These are phyloP conservation scores for Wickerhamomyces rabaulensis DNA, from an alignment of 805 yeast species.

Conservation along the genomic window DNA sequence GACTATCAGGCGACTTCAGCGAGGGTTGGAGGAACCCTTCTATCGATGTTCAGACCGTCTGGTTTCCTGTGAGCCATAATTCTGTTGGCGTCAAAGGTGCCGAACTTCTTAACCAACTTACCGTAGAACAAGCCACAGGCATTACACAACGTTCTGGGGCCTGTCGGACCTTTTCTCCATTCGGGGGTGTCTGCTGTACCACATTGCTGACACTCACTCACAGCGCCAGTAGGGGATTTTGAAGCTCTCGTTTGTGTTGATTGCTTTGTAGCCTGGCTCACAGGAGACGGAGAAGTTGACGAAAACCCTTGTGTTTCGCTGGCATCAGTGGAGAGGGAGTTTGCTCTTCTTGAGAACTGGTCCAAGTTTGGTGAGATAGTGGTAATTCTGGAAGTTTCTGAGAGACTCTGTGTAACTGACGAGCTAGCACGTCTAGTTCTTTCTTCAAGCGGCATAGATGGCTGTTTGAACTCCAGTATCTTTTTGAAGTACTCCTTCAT, in stretches of 20 bases:
- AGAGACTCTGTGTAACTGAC: background rate
- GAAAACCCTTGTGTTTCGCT: background rate
- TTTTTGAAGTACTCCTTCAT: background rate
- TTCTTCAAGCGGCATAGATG: background rate
- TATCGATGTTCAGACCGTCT: conserved; percentile 1
- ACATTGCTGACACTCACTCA: conserved; percentile 7
- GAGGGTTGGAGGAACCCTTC: conserved; percentile 6
- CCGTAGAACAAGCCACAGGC: conserved; percentile 16
- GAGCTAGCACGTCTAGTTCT: background rate
- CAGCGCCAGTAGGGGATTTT: background rate
- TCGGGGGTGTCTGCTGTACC: conserved; percentile 11
- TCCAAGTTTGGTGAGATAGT: background rate
- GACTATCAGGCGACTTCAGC: background rate
- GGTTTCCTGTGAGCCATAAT: conserved; percentile 1
- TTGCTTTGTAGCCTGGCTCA: too few species aligned
- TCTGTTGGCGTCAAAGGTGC: background rate
- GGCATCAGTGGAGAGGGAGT: background rate
- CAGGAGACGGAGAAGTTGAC: background rate
- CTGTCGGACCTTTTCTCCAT: conserved; percentile 18
- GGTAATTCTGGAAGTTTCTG: background rate
- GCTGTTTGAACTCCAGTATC: background rate
- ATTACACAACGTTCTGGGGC: conserved; percentile 14
- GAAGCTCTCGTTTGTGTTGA: background rate
- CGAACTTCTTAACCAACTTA: conserved; percentile 11
- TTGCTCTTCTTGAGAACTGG: background rate